Conservation (phyloP, 306 rosid genomes). For the Sophora flavescens region DNA sequence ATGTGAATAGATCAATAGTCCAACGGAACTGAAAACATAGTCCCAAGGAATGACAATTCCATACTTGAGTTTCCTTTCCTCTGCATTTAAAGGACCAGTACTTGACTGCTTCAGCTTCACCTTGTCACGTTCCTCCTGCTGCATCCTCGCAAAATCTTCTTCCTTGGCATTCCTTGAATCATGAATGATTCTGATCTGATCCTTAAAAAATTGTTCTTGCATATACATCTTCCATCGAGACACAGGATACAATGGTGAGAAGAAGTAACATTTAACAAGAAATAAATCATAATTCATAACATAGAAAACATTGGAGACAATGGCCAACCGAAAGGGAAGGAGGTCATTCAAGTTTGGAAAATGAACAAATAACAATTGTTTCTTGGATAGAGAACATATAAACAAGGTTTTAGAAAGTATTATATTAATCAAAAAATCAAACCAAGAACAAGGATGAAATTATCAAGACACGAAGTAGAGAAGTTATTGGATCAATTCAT, state of each 20-base stretch:
- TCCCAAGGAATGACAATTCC: constrained; percentile 1
- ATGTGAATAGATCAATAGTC: constrained; percentile 29
- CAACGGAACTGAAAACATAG: constrained; percentile 20
- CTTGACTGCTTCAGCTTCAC: constrained; percentile 65
- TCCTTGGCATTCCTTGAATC: constrained; percentile 65
- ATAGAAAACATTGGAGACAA: constrained; percentile 18
- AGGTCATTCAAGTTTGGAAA: neutral
- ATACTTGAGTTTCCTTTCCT: constrained; percentile 63
- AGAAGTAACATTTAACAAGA: constrained; percentile 2
- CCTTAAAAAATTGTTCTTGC: constrained; percentile 77
- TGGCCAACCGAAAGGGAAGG: neutral
- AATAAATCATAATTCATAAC: neutral
- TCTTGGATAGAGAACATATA: constrained; percentile 5
- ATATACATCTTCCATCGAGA: constrained; percentile 66
- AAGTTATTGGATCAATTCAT: constrained; percentile 15
- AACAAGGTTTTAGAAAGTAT: neutral
- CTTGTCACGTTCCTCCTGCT: constrained; percentile 82
- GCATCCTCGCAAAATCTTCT: constrained; percentile 78
- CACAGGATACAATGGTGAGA: constrained; percentile 18
- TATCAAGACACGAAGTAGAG: neutral
- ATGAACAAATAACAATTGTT: constrained; percentile 2
- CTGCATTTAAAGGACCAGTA: constrained; percentile 51
- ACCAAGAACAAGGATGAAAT: constrained; percentile 24
- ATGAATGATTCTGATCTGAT: constrained; percentile 63
- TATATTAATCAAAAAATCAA: neutral